These are phyloP conservation scores for Eucalyptus fibrosa DNA, from an alignment of 345 rosid species.

Conservation along the genomic window DNA sequence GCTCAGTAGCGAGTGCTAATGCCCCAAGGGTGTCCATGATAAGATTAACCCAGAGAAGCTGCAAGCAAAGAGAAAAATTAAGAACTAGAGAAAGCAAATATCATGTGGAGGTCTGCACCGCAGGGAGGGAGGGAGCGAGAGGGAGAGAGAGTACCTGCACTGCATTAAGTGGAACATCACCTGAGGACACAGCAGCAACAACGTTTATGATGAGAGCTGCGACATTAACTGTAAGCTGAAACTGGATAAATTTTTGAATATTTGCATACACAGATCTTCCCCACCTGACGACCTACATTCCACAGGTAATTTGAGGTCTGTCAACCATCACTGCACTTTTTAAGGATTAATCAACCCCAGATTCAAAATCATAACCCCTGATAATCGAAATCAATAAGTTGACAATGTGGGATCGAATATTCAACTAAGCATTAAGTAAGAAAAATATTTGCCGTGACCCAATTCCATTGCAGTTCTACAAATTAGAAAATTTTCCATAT, in stretches of 20 bases:
- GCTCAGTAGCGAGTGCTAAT: constrained; percentile 95
- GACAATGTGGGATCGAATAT: background rate
- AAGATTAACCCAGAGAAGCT: constrained; percentile 99
- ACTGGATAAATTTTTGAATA: constrained; percentile 97
- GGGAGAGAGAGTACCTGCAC: constrained; percentile 57
- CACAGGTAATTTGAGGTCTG: background rate
- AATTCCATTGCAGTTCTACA: background rate
- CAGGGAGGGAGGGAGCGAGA: background rate
- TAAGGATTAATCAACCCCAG: background rate
- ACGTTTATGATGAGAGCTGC: constrained; percentile 92
- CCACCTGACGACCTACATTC: constrained; percentile 83
- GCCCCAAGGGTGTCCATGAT: constrained; percentile 99
- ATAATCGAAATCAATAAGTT: background rate
- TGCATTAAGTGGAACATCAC: constrained; percentile 93
- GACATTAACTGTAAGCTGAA: constrained; percentile 93
- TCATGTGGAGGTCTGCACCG: background rate
- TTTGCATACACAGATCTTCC: constrained; percentile 99
- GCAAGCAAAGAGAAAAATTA: background rate
- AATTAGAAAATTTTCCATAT: fast-evolving
- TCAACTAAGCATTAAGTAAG: background rate
- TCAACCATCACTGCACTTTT: background rate
- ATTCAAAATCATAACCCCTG: fast-evolving
- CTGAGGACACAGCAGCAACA: constrained; percentile 88
- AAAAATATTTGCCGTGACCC: background rate
- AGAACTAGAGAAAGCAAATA: background rate